phyloP scores from a whole-genome alignment of 768 basidiomycete genomes.

The Mycena filopes region DNA sequence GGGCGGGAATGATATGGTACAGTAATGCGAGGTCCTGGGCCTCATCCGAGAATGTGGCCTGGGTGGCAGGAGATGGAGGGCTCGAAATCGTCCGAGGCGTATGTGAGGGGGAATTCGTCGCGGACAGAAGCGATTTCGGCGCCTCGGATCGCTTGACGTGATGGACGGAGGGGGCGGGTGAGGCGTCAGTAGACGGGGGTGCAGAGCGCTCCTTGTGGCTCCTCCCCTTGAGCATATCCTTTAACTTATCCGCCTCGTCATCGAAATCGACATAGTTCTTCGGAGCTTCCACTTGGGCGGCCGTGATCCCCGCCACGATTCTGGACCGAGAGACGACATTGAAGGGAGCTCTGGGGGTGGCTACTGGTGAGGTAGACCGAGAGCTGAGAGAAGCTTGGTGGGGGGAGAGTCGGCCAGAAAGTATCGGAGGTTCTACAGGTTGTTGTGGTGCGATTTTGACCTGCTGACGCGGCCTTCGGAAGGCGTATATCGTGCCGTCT shows the following conservation, averaged over 20 bases:
- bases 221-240: slow-evolving; percentile 73
- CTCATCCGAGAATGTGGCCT: slow-evolving; percentile 39
- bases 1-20: slow-evolving; percentile 62
- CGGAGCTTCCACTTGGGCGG: slow-evolving; percentile 78
- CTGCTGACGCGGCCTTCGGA: slow-evolving; percentile 39
- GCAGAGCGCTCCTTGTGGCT: slow-evolving; percentile 51
- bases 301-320: slow-evolving; percentile 77
- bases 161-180: slow-evolving; percentile 24
- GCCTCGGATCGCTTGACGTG: slow-evolving; percentile 45
- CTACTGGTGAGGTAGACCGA: slow-evolving; percentile 50
- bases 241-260: slow-evolving; percentile 80
- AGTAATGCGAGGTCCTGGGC: slow-evolving; percentile 43
- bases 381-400: slow-evolving; percentile 37
- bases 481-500: slow-evolving; percentile 57
- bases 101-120: slow-evolving; percentile 55
- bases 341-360: slow-evolving; percentile 61
- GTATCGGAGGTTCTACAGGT: slow-evolving; percentile 23
- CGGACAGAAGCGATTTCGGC: slow-evolving; percentile 57
- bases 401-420: slow-evolving; percentile 30
- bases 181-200: slow-evolving; percentile 21
- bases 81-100: slow-evolving; percentile 52
- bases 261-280: slow-evolving; percentile 86
- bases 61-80: slow-evolving; percentile 50
- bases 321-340: slow-evolving; percentile 65
- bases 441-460: slow-evolving; percentile 31